Evolutionary conservation across 495 filamentous ascomycete species (phyloP), one percentile per base, ranked within the genome.

Genomic region (Penicillium pulvis): DNA sequence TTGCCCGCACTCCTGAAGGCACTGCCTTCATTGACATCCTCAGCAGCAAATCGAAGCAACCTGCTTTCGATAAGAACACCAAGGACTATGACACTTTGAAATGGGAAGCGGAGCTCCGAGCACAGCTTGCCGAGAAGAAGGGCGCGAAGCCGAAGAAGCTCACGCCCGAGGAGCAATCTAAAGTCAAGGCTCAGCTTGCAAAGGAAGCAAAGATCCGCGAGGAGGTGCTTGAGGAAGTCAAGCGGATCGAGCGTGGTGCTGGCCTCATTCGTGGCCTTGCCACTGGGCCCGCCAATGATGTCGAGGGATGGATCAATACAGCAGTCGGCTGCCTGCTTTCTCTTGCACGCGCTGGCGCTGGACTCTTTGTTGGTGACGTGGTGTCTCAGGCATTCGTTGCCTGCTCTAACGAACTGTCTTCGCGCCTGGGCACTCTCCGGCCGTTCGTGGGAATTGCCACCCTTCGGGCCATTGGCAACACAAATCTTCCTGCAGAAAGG

Each of bases 11-110:
- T 3, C 88, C 90, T 2, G 91, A 92, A 70, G 94, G 92, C 2
- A 91, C 88, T 0, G 81, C 86, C 6, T 98, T 95, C 62, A 81
- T 98, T 26, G 93, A 98, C 71, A 91, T 97, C 6, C 79, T 98
- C 5, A 89, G 87, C 31, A 89, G 86, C 64, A 93, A 93, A 69
- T 75, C 78, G 2, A 85, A 87, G 62, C 81, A 78, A 47, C 78
- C 79, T n/a, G 66, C 83, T 14, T 82, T 89, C 8, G 84, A 90
- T 65, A 97, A 90, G 72, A 97, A 89, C 62, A 85, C 79, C 20
- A 97, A 90, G 70, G 94, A 98, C 69, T 96, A 97, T 59, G 90
- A 98, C 64, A 96, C 90, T 1, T 67, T 97, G 50, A 97, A 97
- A 74, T 98, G 94, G 94, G 94, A 98, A 71, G 87, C 90, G 65